These are phyloP conservation scores for Nothophoma quercina DNA, from an alignment of 2,329 filamentous ascomycete genomes.

Conservation along the genomic window DNA sequence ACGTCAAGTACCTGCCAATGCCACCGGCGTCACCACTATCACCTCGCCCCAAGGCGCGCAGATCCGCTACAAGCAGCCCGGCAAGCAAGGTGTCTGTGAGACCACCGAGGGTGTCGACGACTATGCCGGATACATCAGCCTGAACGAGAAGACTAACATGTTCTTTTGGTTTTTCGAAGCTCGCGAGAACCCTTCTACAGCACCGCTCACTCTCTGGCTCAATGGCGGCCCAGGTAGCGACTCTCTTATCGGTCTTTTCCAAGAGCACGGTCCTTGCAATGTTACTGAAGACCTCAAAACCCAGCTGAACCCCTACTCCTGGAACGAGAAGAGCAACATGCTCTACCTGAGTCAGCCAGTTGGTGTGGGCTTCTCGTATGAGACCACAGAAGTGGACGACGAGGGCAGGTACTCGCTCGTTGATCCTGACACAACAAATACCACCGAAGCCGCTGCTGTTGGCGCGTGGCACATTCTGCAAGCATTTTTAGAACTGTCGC, in stretches of 20 bases:
- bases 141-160: conserved; percentile 48
- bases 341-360: conserved; percentile 51
- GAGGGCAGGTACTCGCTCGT: conserved; percentile 43
- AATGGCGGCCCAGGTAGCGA: conserved; percentile 63
- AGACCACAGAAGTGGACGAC: conserved; percentile 34
- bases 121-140: conserved; percentile 49
- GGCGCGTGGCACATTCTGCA: conserved; percentile 49
- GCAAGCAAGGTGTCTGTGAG: conserved; percentile 54
- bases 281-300: conserved; percentile 48
- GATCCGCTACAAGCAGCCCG: conserved; percentile 47
- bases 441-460: conserved; percentile 44
- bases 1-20: conserved; percentile 41
- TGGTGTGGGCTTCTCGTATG: conserved; percentile 52
- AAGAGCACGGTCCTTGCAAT: conserved; percentile 45
- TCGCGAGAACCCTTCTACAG: conserved; percentile 51
- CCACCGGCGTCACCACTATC: conserved; percentile 42
- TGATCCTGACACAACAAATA: conserved; percentile 40
- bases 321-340: conserved; percentile 51
- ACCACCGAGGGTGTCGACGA: conserved; percentile 46
- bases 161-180: conserved; percentile 60
- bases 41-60: conserved; percentile 45
- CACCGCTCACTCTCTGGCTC: conserved; percentile 57
- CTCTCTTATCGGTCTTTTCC: conserved; percentile 64
- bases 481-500: conserved; percentile 45
- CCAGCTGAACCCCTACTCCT: conserved; percentile 48